Conservation (phyloP, 768 basidiomycete species). For the Hericium coralloides region DNA sequence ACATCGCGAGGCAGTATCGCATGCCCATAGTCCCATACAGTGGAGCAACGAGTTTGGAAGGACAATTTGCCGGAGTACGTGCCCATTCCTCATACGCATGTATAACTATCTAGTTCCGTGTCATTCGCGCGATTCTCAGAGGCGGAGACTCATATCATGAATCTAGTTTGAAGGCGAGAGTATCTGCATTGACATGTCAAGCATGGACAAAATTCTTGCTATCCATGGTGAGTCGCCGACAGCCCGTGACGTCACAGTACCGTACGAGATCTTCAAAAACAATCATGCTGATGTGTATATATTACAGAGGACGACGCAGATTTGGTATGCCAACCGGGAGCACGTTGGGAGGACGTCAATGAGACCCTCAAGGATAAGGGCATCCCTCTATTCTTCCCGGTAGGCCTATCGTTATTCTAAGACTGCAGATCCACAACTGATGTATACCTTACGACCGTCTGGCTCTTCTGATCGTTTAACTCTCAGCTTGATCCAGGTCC, state of each 20-base stretch:
- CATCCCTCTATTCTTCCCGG: slow-evolving; percentile 82
- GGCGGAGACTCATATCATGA: no score
- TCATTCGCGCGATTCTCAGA: no score
- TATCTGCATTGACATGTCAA: slow-evolving; percentile 58
- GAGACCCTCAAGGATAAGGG: slow-evolving; percentile 53
- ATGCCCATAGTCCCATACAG: slow-evolving; percentile 77
- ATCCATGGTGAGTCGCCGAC: slow-evolving; percentile 32
- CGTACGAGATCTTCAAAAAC: not conserved
- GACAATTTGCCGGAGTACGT: slow-evolving; percentile 70
- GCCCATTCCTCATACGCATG: no score
- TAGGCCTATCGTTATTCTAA: slow-evolving; percentile 24
- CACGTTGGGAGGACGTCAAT: slow-evolving; percentile 76
- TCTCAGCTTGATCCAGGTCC: slow-evolving; percentile 29
- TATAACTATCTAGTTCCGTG: no score
- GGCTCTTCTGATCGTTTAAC: not conserved
- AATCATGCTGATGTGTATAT: no score
- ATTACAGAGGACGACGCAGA: slow-evolving; percentile 59
- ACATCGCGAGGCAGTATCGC: slow-evolving; percentile 61
- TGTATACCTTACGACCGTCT: not conserved
- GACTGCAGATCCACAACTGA: not conserved
- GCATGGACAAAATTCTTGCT: slow-evolving; percentile 57
- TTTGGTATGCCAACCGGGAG: slow-evolving; percentile 67
- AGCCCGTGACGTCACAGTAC: not conserved
- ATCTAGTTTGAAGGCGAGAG: slow-evolving; percentile 27
- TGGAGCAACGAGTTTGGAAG: slow-evolving; percentile 83